These are phyloP conservation scores for Lecanoromycetidae sp. DNA, from an alignment of 2,329 filamentous ascomycete genomes.

Conservation along the genomic window DNA sequence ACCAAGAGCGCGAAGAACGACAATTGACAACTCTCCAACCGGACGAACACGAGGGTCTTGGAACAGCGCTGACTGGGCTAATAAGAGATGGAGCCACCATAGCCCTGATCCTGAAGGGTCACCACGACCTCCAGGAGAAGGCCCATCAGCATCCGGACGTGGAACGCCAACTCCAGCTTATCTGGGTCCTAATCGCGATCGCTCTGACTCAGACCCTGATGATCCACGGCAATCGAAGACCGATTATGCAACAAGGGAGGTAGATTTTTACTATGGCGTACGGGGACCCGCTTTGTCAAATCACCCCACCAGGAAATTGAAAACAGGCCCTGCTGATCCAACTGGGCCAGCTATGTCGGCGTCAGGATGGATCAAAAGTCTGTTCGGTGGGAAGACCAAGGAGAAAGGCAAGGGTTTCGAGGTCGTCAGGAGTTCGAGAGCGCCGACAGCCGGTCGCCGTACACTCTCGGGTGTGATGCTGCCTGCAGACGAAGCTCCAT, in stretches of 20 bases:
- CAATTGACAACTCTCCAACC: conserved; percentile 39
- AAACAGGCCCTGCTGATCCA: conserved; percentile 89
- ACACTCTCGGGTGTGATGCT: conserved; percentile 31
- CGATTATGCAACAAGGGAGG: conserved; percentile 87
- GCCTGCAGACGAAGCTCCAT: conserved; percentile 53
- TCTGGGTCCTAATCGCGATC: conserved; percentile 33
- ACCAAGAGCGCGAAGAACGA: conserved; percentile 58
- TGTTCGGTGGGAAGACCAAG: conserved; percentile 76
- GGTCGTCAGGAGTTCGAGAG: conserved; percentile 79
- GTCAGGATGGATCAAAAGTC: conserved; percentile 70
- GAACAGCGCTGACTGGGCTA: conserved; percentile 36
- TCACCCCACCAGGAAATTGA: conserved; percentile 67
- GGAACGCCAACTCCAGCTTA: conserved; percentile 43
- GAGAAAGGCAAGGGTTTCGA: conserved; percentile 96
- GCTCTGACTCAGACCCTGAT: conserved; percentile 43
- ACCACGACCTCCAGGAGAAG: conserved; percentile 25
- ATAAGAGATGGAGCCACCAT: conserved; percentile 29
- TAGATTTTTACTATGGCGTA: conserved; percentile 93
- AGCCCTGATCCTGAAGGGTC: conserved; percentile 24
- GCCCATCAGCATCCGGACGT: conserved; percentile 32
- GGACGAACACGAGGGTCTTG: conserved; percentile 34
- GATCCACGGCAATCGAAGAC: conserved; percentile 45
- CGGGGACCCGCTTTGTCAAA: conserved; percentile 78
- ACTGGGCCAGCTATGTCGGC: conserved; percentile 83
- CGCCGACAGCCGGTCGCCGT: conserved; percentile 61